Evolutionary conservation across 2,329 filamentous ascomycete species (phyloP).

Genomic region (Chaetoscypha palmicola): DNA sequence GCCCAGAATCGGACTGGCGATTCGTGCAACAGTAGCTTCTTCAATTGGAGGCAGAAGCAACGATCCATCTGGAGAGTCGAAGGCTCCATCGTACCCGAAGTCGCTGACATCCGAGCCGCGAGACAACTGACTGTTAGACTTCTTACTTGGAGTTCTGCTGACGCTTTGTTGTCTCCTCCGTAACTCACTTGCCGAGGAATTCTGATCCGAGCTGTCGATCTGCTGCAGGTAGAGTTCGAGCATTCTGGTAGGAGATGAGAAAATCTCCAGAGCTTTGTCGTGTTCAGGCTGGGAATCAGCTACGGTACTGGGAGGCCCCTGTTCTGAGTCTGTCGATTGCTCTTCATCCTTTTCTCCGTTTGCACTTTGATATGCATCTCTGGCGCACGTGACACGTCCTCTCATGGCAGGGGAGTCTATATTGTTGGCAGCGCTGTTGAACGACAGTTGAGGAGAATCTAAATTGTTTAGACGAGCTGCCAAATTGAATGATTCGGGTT

Average conservation of each 20-base stretch:
- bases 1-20: conserved; percentile 1
- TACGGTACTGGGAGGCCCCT: conserved; percentile 43
- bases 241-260: conserved; percentile 44
- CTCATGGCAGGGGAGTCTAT: conserved; percentile 25
- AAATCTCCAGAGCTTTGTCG: conserved; percentile 27
- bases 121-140: too few species aligned
- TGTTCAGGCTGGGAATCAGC: conserved; percentile 47
- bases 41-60: too few species aligned
- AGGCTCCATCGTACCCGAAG: too few species aligned
- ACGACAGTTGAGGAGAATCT: conserved; percentile 23
- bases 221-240: conserved; percentile 42
- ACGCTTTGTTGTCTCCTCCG: not conserved
- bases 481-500: conserved; percentile 1
- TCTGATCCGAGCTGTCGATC: conserved; percentile 26
- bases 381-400: conserved; percentile 6
- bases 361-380: not conserved
- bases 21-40: too few species aligned
- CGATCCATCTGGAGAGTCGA: too few species aligned
- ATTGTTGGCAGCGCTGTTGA: conserved; percentile 26
- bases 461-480: not conserved
- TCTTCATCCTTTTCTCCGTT: conserved; percentile 3
- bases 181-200: conserved; percentile 14
- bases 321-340: conserved; percentile 31
- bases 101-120: too few species aligned
- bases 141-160: too few species aligned